These are phyloP conservation scores for Ceratocystis harringtonii DNA, from an alignment of 2,329 filamentous ascomycete genomes.

Conservation along the genomic window DNA sequence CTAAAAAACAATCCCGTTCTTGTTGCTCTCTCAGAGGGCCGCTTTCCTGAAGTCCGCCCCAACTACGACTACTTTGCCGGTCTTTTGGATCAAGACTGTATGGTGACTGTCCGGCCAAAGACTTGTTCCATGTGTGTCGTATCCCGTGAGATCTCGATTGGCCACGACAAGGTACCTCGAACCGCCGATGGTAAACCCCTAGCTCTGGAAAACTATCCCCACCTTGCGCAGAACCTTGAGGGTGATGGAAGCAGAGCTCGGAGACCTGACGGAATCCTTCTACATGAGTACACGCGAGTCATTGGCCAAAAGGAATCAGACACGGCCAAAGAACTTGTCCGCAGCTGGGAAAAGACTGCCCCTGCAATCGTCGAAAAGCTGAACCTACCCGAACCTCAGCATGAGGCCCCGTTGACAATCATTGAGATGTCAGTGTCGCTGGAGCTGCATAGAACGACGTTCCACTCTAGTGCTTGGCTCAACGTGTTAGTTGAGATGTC, in stretches of 20 bases:
- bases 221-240: slow-evolving; percentile 40
- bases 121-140: slow-evolving; percentile 45
- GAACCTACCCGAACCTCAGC: slow-evolving; percentile 30
- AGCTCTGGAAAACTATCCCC: slow-evolving; percentile 37
- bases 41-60: slow-evolving; percentile 41
- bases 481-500: slow-evolving; percentile 44
- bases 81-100: slow-evolving; percentile 38
- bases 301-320: slow-evolving; percentile 41
- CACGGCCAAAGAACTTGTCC: slow-evolving; percentile 37
- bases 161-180: slow-evolving; percentile 32
- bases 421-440: slow-evolving; percentile 49
- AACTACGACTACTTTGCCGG: slow-evolving; percentile 48
- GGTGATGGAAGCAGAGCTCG: slow-evolving; percentile 37
- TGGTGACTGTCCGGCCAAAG: slow-evolving; percentile 40
- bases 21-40: slow-evolving; percentile 42
- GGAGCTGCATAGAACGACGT: slow-evolving; percentile 41
- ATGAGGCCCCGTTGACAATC: slow-evolving; percentile 40
- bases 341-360: slow-evolving; percentile 44
- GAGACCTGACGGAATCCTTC: slow-evolving; percentile 35
- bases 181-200: slow-evolving; percentile 31
- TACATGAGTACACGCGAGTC: slow-evolving; percentile 44
- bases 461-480: slow-evolving; percentile 45
- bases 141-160: slow-evolving; percentile 37
- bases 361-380: slow-evolving; percentile 41
- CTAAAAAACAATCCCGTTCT: slow-evolving; percentile 53